Evolutionary conservation across 225 moss, liverwort and hornwort genomes (phyloP), one percentile per base, ranked within the genome.

Genomic region (Straminergon stramineum): DNA sequence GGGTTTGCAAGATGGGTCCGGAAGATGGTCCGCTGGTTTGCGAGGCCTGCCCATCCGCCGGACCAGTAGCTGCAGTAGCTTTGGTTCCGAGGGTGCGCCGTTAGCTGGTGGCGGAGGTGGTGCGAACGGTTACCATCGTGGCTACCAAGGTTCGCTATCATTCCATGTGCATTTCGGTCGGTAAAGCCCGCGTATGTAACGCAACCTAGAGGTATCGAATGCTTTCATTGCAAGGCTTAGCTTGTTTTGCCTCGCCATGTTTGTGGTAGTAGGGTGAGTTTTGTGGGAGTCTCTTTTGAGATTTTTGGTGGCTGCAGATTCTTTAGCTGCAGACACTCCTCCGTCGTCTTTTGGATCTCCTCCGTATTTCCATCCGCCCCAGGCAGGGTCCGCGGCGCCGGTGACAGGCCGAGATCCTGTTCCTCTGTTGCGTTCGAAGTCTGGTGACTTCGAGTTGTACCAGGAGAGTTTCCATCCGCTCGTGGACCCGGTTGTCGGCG

Each of bases 11-110:
- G 97, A 95, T 60, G 88, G 83, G 7, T 88, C 89, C 90, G 81
- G 94, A 89, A 86, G 96, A 94, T 86, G 92, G 91, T 27, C 88
- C n/a, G 87, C 82, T 21, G 92, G 93, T 85, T 93, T 95, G 87
- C 90, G 91, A 52, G 93, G 88, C 87, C 86, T 93, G 86, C 55
- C 84, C 34, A 95, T 98, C 83, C 95, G 93, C 69, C 95, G 96
- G 57, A 95, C 91, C 83, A 95, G 95, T 79, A 99, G 96, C 89
- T 95, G 95, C 83, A 96, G 97, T 83, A 99, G 96, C 93, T 95
- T 96, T 73, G 99, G 96, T 76, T 97, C 96, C 73, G 96, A 99
- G 90, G 96, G 95, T 85, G 96, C 90, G 58, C 92, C 93, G 55
- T 90, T 88, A 77, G 81, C 89, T 90, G 93, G 89, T 45, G 86